phyloP scores from a whole-genome alignment of 805 yeast species.

The Zygoascus tannicola region DNA sequence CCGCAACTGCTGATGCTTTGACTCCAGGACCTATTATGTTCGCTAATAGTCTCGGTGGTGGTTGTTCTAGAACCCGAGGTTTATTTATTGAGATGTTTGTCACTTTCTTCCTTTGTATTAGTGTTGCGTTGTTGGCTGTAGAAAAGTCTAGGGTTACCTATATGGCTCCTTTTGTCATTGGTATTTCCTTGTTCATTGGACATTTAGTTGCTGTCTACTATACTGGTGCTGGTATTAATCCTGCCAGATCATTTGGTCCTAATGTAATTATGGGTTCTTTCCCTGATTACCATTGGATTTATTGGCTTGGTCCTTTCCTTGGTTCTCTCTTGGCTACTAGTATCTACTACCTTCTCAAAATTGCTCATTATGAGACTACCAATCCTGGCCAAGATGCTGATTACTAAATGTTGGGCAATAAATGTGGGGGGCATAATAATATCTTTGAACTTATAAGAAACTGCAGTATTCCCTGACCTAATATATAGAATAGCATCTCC shows the following conservation, averaged over 20 bases:
- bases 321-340: constrained; percentile 61
- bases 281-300: constrained; percentile 84
- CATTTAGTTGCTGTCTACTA: constrained; percentile 73
- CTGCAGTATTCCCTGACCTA: not conserved
- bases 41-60: constrained; percentile 64
- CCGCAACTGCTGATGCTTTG: constrained; percentile 78
- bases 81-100: constrained; percentile 75
- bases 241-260: constrained; percentile 85
- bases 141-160: constrained; percentile 68
- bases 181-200: constrained; percentile 70
- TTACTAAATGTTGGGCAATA: constrained; percentile 13
- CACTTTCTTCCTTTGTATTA: constrained; percentile 59
- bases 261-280: constrained; percentile 60
- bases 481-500: no score
- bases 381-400: constrained; percentile 65
- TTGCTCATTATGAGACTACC: constrained; percentile 57
- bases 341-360: constrained; percentile 57
- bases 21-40: constrained; percentile 72
- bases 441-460: no score
- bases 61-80: constrained; percentile 64
- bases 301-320: constrained; percentile 81
- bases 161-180: constrained; percentile 77
- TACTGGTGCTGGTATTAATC: constrained; percentile 89
- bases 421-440: not conserved
- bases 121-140: constrained; percentile 76